phyloP scores from a whole-genome alignment of 768 basidiomycete genomes.

The Sarcodon aspratus region DNA sequence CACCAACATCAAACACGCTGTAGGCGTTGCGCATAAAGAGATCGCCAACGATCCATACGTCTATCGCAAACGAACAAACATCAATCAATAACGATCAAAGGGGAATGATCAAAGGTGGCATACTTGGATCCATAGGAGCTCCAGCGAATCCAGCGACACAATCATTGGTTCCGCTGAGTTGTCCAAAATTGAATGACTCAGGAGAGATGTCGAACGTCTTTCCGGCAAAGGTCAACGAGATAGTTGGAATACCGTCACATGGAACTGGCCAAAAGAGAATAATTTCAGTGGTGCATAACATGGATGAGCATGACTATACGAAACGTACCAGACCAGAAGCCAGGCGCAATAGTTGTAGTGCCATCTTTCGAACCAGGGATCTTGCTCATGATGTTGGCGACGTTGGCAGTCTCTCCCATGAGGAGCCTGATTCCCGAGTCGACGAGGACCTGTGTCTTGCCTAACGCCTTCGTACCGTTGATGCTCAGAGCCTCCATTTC shows the following conservation, averaged over 20 bases:
- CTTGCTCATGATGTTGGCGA: slow-evolving; percentile 16
- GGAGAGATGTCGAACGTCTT: slow-evolving; percentile 23
- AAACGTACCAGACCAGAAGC: slow-evolving; percentile 11
- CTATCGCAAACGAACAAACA: not conserved
- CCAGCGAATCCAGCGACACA: slow-evolving; percentile 26
- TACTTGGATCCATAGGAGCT: too few species aligned
- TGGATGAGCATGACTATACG: too few species aligned
- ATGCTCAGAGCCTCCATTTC: slow-evolving; percentile 17
- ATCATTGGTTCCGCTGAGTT: slow-evolving; percentile 13
- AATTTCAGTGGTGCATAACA: too few species aligned
- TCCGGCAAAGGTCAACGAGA: slow-evolving; percentile 29
- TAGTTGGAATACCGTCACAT: slow-evolving; percentile 16
- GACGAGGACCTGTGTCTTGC: slow-evolving; percentile 17
- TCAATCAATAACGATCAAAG: too few species aligned
- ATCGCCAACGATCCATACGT: slow-evolving; percentile 25
- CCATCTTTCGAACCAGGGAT: slow-evolving; percentile 19
- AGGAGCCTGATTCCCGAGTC: slow-evolving; percentile 26
- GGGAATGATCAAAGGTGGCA: too few species aligned
- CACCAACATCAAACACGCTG: slow-evolving; percentile 27
- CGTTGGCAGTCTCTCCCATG: slow-evolving; percentile 14
- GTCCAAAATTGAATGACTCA: slow-evolving; percentile 33
- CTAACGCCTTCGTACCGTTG: slow-evolving; percentile 11
- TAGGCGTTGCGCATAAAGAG: slow-evolving; percentile 36
- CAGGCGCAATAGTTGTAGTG: slow-evolving; percentile 14
- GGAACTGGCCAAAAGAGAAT: slow-evolving; percentile 20